Evolutionary conservation across 1,284 basidiomycete genomes (phyloP).

Genomic region (Cutaneotrichosporon sp.): DNA sequence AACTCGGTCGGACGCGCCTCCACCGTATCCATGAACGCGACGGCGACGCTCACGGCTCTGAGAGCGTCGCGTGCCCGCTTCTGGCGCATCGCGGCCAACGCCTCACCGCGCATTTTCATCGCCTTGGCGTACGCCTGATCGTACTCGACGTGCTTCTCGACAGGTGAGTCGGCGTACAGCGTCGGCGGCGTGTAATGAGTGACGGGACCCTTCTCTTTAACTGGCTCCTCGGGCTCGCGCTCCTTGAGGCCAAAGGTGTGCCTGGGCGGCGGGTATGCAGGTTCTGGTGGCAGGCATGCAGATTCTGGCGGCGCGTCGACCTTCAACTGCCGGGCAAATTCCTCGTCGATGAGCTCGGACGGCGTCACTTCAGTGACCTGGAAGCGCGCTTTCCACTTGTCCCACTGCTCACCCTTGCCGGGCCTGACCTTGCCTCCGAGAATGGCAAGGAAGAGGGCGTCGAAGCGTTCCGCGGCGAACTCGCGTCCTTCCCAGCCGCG

Average conservation of each 20-base stretch:
- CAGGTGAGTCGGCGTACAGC: slow-evolving; percentile 9
- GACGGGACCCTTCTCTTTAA: not conserved
- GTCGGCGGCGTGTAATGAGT: slow-evolving; percentile 4
- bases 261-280: not conserved
- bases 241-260: not conserved
- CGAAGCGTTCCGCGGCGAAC: slow-evolving; percentile 10
- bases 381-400: not conserved
- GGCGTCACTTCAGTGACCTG: not conserved
- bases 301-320: not conserved
- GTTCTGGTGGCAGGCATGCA: not conserved
- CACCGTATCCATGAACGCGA: slow-evolving; percentile 5
- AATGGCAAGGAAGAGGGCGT: slow-evolving; percentile 4
- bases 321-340: not conserved
- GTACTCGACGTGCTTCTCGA: slow-evolving; percentile 5
- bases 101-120: not conserved
- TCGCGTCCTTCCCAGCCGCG: not conserved
- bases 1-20: slow-evolving; percentile 1
- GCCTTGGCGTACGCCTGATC: not conserved
- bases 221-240: not conserved
- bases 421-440: slow-evolving; percentile 1
- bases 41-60: not conserved
- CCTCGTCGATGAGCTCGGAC: not conserved
- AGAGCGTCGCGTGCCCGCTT: not conserved
- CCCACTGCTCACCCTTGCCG: slow-evolving; percentile 4
- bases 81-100: not conserved